These are phyloP conservation scores for Xylariaceae sp. DNA, from an alignment of 2,329 filamentous ascomycete species.

Conservation along the genomic window DNA sequence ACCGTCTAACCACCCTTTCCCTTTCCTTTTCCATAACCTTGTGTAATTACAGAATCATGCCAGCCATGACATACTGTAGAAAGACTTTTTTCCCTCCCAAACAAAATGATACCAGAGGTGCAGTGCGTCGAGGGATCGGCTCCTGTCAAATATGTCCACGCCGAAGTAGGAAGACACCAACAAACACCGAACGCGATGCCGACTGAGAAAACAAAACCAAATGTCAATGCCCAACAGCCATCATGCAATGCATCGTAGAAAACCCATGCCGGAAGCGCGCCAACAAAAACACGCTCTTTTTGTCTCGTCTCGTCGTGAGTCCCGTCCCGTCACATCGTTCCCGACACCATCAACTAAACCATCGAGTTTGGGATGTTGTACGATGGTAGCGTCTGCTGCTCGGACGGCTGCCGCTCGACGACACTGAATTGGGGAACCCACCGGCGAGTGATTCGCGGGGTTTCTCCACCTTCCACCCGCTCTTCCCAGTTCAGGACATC, in stretches of 20 bases:
- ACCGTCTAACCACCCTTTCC: slow-evolving; percentile 13
- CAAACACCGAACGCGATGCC: slow-evolving; percentile 32
- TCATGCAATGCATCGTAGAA: slow-evolving; percentile 24
- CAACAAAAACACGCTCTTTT: slow-evolving; percentile 16
- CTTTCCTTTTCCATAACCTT: slow-evolving; percentile 9
- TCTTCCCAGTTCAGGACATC: slow-evolving; percentile 47
- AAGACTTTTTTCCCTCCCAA: slow-evolving; percentile 8
- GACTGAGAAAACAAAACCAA: slow-evolving; percentile 23
- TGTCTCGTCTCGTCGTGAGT: slow-evolving; percentile 24
- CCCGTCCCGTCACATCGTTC: slow-evolving; percentile 8
- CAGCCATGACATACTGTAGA: slow-evolving; percentile 10
- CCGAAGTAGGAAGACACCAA: slow-evolving; percentile 23
- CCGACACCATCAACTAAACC: slow-evolving; percentile 23
- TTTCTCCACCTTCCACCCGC: slow-evolving; percentile 35
- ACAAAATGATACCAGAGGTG: slow-evolving; percentile 6
- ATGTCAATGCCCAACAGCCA: slow-evolving; percentile 22
- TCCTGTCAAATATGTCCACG: slow-evolving; percentile 27
- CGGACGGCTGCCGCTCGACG: slow-evolving; percentile 13
- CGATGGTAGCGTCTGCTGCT: slow-evolving; percentile 15
- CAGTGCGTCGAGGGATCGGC: no score
- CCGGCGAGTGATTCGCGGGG: slow-evolving; percentile 38
- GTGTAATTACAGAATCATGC: slow-evolving; percentile 12
- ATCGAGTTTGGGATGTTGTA: slow-evolving; percentile 25
- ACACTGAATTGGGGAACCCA: slow-evolving; percentile 37
- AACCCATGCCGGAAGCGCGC: slow-evolving; percentile 13